A percentile compares a stretch with the other conserved stretches of the same genome.
Conservation (phyloP, 2,329 filamentous ascomycete genomes). For the Ophiostoma perfectum region DNA sequence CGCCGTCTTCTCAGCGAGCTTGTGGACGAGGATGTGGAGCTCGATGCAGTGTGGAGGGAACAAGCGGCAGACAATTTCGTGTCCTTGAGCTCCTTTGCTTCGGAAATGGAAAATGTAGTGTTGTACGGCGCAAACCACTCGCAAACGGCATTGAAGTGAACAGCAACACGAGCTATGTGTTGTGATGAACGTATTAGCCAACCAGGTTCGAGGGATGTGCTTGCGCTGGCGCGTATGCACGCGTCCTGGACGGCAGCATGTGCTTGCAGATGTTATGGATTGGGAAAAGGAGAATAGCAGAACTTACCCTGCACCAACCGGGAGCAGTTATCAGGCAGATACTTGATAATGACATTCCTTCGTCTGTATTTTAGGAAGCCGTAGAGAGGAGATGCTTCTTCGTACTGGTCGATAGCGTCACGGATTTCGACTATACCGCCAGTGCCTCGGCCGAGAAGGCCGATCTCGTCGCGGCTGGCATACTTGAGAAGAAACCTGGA, state of each 20-base stretch:
- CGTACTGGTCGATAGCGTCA: slow-evolving; percentile 68
- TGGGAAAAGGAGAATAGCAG: background rate
- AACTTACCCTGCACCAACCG: slow-evolving; percentile 80
- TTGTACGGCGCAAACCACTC: slow-evolving; percentile 80
- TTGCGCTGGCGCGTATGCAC: background rate
- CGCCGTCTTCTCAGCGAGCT: slow-evolving; percentile 72
- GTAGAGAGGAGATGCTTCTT: slow-evolving; percentile 82
- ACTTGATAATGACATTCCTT: slow-evolving; percentile 87
- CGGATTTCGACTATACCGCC: slow-evolving; percentile 82
- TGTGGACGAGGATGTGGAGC: slow-evolving; percentile 77
- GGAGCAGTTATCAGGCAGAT: slow-evolving; percentile 84
- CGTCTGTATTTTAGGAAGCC: slow-evolving; percentile 86
- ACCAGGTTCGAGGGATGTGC: background rate
- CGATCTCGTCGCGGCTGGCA: slow-evolving; percentile 78
- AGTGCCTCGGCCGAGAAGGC: slow-evolving; percentile 68
- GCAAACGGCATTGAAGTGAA: slow-evolving; percentile 62
- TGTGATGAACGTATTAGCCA: background rate
- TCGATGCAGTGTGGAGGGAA: slow-evolving; percentile 80
- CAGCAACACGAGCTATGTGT: slow-evolving; percentile 69
- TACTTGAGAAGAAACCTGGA: slow-evolving; percentile 92
- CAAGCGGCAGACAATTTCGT: slow-evolving; percentile 82
- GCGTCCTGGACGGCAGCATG: background rate
- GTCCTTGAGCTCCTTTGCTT: slow-evolving; percentile 76
- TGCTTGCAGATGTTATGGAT: too few species aligned
- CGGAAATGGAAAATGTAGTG: slow-evolving; percentile 70